Conservation (phyloP, 2,329 filamentous ascomycete species). For the Fusarium ambrosium region DNA sequence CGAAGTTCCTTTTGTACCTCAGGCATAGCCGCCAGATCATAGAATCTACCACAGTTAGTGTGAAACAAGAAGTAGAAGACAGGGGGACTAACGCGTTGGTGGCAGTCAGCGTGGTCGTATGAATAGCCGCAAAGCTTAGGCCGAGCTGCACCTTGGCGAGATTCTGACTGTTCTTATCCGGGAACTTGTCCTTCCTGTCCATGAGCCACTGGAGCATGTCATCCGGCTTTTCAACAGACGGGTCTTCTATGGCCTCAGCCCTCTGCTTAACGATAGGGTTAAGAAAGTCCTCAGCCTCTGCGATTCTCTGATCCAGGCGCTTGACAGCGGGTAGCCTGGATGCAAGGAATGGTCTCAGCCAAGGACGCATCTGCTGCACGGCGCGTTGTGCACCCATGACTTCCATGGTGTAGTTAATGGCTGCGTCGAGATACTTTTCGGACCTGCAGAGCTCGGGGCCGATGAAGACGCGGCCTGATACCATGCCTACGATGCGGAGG, state of each 20-base stretch:
- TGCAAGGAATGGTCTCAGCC: constrained; percentile 52
- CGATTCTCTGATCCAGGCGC: constrained; percentile 49
- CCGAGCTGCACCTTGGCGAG: constrained; percentile 59
- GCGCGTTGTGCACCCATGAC: constrained; percentile 53
- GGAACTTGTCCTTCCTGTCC: constrained; percentile 53
- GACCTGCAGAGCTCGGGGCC: constrained; percentile 61
- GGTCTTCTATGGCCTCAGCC: constrained; percentile 24
- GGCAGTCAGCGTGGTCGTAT: constrained; percentile 61
- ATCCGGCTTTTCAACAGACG: constrained; percentile 52
- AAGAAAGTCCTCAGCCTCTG: constrained; percentile 53
- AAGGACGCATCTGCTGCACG: constrained; percentile 47
- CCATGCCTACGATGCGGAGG: constrained; percentile 60
- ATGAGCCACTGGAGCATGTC: constrained; percentile 65
- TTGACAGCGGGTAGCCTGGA: constrained; percentile 52
- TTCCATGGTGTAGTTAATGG: constrained; percentile 63
- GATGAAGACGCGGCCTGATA: constrained; percentile 62
- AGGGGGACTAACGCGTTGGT: constrained; percentile 57
- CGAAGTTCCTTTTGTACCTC: constrained; percentile 65
- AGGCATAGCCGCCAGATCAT: constrained; percentile 64
- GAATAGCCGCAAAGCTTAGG: constrained; percentile 64
- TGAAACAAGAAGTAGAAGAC: background rate
- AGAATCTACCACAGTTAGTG: constrained; percentile 53
- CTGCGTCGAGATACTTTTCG: constrained; percentile 60
- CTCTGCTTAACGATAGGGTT: constrained; percentile 53
- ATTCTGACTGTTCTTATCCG: constrained; percentile 49